phyloP scores from a whole-genome alignment of 2,329 filamentous ascomycete genomes.

The Colletotrichum liaoningense region DNA sequence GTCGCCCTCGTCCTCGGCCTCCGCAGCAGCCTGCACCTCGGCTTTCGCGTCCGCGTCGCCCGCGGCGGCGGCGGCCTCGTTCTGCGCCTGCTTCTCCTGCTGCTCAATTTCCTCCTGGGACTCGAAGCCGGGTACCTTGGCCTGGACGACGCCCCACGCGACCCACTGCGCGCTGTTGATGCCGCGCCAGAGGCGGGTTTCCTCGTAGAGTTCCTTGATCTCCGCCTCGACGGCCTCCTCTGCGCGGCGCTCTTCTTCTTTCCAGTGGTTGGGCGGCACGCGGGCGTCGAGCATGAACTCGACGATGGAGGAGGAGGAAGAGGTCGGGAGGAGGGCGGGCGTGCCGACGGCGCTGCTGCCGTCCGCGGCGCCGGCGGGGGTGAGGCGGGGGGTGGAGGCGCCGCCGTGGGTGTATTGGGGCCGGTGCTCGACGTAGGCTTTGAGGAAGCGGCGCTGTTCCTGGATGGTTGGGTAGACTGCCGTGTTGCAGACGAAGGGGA shows the following conservation, averaged over 20 bases:
- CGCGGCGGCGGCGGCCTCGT: conserved; percentile 38
- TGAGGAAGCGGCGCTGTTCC: conserved; percentile 87
- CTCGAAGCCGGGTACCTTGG: conserved; percentile 82
- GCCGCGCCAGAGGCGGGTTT: conserved; percentile 86
- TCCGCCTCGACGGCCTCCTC: conserved; percentile 75
- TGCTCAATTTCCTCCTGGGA: conserved; percentile 47
- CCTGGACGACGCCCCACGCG: conserved; percentile 96
- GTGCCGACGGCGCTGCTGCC: conserved; percentile 43
- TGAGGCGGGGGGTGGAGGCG: conserved; percentile 60
- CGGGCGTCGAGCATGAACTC: conserved; percentile 88
- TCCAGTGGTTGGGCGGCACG: conserved; percentile 65
- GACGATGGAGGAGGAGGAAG: conserved; percentile 64
- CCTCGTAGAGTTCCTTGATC: conserved; percentile 77
- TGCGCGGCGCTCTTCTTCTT: conserved; percentile 70
- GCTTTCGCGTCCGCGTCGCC: conserved; percentile 42
- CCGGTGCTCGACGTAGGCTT: conserved; percentile 86
- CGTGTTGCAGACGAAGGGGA: conserved; percentile 75
- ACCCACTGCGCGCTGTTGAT: conserved; percentile 93
- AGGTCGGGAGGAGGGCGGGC: conserved; percentile 50
- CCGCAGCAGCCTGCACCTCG: conserved; percentile 36
- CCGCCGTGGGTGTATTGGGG: conserved; percentile 70
- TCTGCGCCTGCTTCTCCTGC: conserved; percentile 40
- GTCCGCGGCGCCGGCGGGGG: conserved; percentile 52
- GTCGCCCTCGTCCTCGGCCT: conserved; percentile 66
- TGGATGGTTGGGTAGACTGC: conserved; percentile 79